Evolutionary conservation across 805 yeast genomes (phyloP).

Genomic region (Zygotorulaspora chibaensis): DNA sequence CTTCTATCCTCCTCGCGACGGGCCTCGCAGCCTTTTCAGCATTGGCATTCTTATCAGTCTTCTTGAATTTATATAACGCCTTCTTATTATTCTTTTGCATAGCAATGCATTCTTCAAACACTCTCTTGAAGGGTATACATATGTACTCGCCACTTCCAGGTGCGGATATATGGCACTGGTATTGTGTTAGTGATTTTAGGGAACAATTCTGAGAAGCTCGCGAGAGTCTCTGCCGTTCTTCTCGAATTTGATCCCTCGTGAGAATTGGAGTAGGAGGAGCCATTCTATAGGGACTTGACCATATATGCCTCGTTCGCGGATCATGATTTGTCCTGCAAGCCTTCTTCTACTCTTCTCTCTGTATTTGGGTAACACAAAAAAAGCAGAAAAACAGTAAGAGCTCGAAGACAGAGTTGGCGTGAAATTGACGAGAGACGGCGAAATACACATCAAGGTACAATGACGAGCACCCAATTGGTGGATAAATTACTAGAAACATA

Average conservation of each 20-base stretch:
- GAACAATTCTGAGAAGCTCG: constrained; percentile 29
- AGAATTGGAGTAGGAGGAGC: constrained; percentile 50
- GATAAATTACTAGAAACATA: constrained; percentile 30
- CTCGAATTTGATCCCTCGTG: constrained; percentile 24
- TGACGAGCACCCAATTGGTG: constrained; percentile 6
- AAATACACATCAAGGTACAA: background rate
- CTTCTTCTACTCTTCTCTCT: background rate
- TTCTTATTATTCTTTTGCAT: background rate
- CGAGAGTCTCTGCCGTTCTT: constrained; percentile 19
- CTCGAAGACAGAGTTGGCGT: too few relatives aligned
- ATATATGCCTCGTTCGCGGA: background rate
- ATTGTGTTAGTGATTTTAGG: constrained; percentile 43
- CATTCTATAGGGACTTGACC: constrained; percentile 29
- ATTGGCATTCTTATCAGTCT: background rate
- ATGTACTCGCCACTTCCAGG: constrained; percentile 31
- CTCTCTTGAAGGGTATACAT: constrained; percentile 47
- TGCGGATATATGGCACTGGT: constrained; percentile 45
- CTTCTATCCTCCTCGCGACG: constrained; percentile 2
- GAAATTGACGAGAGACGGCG: background rate
- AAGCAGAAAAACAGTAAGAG: background rate
- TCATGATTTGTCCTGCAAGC: background rate
- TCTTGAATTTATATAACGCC: background rate
- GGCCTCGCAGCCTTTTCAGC: constrained; percentile 37
- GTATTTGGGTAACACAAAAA: background rate
- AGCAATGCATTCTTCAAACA: constrained; percentile 41